Conservation (phyloP, 495 filamentous ascomycete genomes). For the Penicilliopsis zonata region DNA sequence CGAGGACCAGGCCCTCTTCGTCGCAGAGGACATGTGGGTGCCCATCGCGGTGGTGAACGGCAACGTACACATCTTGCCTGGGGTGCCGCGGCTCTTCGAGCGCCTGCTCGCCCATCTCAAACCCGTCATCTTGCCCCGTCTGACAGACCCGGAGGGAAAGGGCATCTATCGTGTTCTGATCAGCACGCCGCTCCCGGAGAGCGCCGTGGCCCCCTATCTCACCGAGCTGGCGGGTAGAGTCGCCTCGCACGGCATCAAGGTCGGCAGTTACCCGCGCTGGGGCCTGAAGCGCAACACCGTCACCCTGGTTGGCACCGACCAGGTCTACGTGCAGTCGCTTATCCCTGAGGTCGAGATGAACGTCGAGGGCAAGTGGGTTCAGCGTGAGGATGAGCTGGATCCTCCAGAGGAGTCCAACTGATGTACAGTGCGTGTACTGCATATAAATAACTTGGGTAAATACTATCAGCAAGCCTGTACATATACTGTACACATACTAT, state of each 20-base stretch:
- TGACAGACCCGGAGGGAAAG: constrained; percentile 68
- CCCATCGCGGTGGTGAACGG: constrained; percentile 78
- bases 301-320: constrained; percentile 70
- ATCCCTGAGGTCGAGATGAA: constrained; percentile 49
- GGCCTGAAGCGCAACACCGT: constrained; percentile 80
- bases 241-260: constrained; percentile 65
- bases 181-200: constrained; percentile 79
- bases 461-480: no score
- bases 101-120: constrained; percentile 65
- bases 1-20: constrained; percentile 61
- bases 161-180: constrained; percentile 67
- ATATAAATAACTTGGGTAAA: no score
- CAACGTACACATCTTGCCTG: constrained; percentile 88
- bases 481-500: no score
- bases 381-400: constrained; percentile 50
- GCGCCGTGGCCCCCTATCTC: constrained; percentile 68
- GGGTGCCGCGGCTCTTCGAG: constrained; percentile 77
- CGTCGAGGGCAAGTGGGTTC: constrained; percentile 43
- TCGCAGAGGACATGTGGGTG: constrained; percentile 78
- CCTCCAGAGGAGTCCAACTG: no score
- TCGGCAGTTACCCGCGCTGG: constrained; percentile 95
- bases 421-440: no score
- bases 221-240: constrained; percentile 64
- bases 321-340: constrained; percentile 48
- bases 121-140: constrained; percentile 49